Evolutionary conservation across 1,284 basidiomycete species (phyloP).

Genomic region (Omphalotus olearius): DNA sequence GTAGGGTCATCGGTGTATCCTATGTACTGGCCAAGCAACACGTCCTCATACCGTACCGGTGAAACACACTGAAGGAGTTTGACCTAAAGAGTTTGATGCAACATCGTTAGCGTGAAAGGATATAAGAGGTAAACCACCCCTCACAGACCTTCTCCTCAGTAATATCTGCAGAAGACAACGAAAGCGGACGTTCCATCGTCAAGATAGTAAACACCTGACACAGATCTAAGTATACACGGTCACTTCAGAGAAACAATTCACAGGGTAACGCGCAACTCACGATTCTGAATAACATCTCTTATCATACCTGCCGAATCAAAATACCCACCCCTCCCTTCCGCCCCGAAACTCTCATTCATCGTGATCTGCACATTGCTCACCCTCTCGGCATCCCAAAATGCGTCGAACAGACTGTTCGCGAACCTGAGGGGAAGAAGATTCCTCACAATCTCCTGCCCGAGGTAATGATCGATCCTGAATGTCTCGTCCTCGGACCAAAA

Average conservation of each 20-base stretch:
- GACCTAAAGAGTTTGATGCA: not conserved
- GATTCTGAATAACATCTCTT: not conserved
- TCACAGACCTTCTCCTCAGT: not conserved
- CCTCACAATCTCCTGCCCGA: not conserved
- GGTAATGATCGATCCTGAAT: not conserved
- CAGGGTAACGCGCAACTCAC: not conserved
- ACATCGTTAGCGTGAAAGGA: not conserved
- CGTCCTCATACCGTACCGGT: not conserved
- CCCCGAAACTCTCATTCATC: not conserved
- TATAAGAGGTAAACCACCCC: not conserved
- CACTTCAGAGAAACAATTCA: too few species aligned
- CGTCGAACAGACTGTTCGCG: not conserved
- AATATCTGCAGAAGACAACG: not conserved
- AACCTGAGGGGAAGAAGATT: not conserved
- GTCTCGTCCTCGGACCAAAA: not conserved
- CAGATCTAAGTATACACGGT: not conserved
- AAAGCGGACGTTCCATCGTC: not conserved
- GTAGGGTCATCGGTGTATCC: not conserved
- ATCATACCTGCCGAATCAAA: not conserved
- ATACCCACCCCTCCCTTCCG: not conserved
- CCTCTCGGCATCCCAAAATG: not conserved
- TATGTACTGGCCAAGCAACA: not conserved
- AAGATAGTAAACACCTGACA: not conserved
- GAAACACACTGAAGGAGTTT: not conserved
- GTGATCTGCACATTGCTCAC: not conserved